A percentile compares a stretch with the other conserved stretches of the same genome.
Conservation (phyloP, 192 early-diverging fungal genomes). For the Coemansia sp. region DNA sequence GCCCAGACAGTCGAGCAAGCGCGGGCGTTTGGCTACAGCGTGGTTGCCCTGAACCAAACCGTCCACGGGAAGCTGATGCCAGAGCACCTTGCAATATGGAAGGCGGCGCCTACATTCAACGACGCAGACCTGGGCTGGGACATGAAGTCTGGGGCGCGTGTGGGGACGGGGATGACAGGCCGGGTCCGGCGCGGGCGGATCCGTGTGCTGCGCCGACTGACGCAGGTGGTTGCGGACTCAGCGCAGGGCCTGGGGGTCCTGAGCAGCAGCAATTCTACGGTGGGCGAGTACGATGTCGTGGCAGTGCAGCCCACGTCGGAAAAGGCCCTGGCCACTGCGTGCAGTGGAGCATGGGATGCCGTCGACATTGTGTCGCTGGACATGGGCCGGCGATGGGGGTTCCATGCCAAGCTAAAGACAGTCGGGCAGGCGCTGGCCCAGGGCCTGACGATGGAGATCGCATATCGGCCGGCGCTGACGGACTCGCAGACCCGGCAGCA, state of each 20-base stretch:
- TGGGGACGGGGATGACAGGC: not conserved
- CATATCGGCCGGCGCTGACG: conserved; percentile 21
- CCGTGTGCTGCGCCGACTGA: conserved; percentile 37
- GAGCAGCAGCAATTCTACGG: conserved; percentile 7
- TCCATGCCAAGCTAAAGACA: conserved; percentile 42
- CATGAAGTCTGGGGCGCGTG: conserved; percentile 14
- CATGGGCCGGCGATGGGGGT: conserved; percentile 39
- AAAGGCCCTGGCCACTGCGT: conserved; percentile 27
- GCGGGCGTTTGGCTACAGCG: conserved; percentile 27
- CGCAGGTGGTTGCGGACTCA: conserved; percentile 26
- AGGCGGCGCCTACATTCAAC: conserved; percentile 9
- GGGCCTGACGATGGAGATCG: conserved; percentile 25
- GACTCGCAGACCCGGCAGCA: conserved; percentile 30
- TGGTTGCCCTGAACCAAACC: conserved; percentile 41
- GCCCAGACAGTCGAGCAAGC: conserved; percentile 33
- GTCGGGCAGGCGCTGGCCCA: conserved; percentile 32
- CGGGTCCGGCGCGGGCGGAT: conserved; percentile 15
- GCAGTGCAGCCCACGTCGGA: conserved; percentile 37
- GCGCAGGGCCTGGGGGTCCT: conserved; percentile 29
- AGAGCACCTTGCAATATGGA: conserved; percentile 35
- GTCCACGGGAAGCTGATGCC: conserved; percentile 21
- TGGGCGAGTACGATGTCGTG: conserved; percentile 34
- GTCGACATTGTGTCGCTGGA: conserved; percentile 42
- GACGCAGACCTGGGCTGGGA: conserved; percentile 25
- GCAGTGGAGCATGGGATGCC: conserved; percentile 29